Evolutionary conservation across 2,329 filamentous ascomycete species (phyloP), one percentile per base, ranked within the genome.

Genomic region (Xylaria sp.): DNA sequence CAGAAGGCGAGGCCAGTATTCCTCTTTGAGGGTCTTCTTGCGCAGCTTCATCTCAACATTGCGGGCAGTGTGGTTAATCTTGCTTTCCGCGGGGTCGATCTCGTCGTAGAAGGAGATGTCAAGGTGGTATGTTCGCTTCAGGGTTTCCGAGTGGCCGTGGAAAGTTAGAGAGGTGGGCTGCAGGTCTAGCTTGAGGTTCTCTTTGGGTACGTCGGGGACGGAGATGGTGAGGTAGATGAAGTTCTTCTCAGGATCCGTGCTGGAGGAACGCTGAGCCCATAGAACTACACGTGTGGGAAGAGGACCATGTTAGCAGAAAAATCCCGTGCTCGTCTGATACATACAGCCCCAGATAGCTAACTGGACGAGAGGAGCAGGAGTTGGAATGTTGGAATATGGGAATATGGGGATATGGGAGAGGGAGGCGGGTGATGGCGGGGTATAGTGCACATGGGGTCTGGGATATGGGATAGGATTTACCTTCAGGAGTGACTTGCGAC

Each of bases 201-300:
- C 84, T 75, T 89, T 85, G 74, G 92, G 84, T 50, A 97, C 91
- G 79, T 99, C 96, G 74, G 94, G 88, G 57, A 94, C 94, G 76
- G 89, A 88, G 83, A 99, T 93, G 78, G 93, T 96, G 73, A 99
- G 87, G 85, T 94, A 97, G 86, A 99, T 84, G 84, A 93, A 92
- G 87, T 99, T 99, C 86, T 94, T 96, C 80, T 90, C 87, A 63
- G 92, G 80, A 62, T 97, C 94, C 73, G 85, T 85, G 74, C 81
- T 84, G 77, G 90, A 96, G 53, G 95, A 98, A 86, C 96, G 94
- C 86, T 99, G 96, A 73, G 96, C 95, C 96, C 96, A 99, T 82
- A 94, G 92, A 75, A 99, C 96, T 98, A 77, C 50, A 60, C 3
- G 50, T 66, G 61, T 13, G 51, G 51, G 44, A 59, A 57, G 33